A percentile compares a stretch with the other conserved stretches of the same genome.
These are phyloP conservation scores for Copromyces sp. DNA, from an alignment of 495 filamentous ascomycete species.

Conservation along the genomic window DNA sequence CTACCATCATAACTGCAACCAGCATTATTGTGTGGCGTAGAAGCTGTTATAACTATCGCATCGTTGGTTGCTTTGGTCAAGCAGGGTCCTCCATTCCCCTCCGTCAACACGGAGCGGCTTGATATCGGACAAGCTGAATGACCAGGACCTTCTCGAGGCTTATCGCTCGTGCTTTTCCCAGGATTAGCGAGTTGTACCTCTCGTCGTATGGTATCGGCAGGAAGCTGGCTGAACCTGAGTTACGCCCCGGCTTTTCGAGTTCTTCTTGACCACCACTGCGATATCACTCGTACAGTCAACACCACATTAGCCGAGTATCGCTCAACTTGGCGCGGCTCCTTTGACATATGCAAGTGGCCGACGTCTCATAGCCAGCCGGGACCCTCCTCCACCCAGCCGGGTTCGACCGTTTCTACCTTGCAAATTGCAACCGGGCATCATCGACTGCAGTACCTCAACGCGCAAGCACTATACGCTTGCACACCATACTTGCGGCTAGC, in stretches of 20 bases:
- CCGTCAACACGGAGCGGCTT: not conserved
- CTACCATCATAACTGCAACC: not conserved
- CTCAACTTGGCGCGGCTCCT: conserved; percentile 8
- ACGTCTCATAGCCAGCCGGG: conserved; percentile 1
- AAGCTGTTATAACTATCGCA: not conserved
- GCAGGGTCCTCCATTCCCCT: not conserved
- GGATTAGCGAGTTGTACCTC: not conserved
- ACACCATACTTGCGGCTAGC: not conserved
- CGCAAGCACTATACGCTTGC: not conserved
- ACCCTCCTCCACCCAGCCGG: not conserved
- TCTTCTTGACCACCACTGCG: not conserved
- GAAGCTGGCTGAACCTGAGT: not conserved
- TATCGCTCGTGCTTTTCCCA: not conserved
- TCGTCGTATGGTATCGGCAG: not conserved
- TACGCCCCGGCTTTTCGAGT: not conserved
- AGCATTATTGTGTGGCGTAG: not conserved
- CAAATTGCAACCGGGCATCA: not conserved
- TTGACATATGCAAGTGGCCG: not conserved
- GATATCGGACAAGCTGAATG: not conserved
- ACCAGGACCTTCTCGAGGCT: not conserved
- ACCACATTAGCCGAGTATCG: conserved; percentile 6
- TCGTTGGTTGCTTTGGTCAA: not conserved
- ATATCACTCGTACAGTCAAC: not conserved
- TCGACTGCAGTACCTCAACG: not conserved
- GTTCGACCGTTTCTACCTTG: not conserved